Conservation (phyloP, 495 filamentous ascomycete species). For the Trichoderma asperelloides region DNA sequence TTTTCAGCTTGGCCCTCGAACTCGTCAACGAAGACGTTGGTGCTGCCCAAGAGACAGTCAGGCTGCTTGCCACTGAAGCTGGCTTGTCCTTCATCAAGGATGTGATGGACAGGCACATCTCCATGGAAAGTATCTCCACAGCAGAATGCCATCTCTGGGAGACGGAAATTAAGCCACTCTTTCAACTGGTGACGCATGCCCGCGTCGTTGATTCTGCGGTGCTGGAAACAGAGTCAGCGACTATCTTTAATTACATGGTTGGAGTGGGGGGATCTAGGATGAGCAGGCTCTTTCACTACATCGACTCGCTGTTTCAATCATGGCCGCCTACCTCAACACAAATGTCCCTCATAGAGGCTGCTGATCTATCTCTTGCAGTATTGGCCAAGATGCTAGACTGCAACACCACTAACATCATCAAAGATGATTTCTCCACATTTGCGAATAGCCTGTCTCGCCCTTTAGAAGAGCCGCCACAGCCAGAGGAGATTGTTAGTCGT, state of each 20-base stretch:
- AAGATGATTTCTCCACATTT: slow-evolving; percentile 17
- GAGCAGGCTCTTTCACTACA: slow-evolving; percentile 20
- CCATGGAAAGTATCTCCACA: slow-evolving; percentile 6
- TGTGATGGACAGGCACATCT: slow-evolving; percentile 22
- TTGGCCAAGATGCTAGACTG: slow-evolving; percentile 25
- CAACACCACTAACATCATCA: slow-evolving; percentile 26
- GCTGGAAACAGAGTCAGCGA: slow-evolving; percentile 24
- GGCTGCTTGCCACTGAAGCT: slow-evolving; percentile 21
- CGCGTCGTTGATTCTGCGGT: slow-evolving; percentile 23
- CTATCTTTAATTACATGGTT: slow-evolving; percentile 24
- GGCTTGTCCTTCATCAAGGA: slow-evolving; percentile 24
- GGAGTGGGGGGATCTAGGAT: slow-evolving; percentile 23
- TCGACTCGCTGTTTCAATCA: slow-evolving; percentile 12
- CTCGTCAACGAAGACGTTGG: slow-evolving; percentile 27
- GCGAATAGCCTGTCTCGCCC: not conserved
- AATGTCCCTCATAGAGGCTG: slow-evolving; percentile 8
- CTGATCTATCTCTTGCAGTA: slow-evolving; percentile 21
- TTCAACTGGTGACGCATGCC: slow-evolving; percentile 23
- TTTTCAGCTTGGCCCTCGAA: slow-evolving; percentile 25
- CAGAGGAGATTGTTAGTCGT: not conserved
- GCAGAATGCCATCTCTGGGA: slow-evolving; percentile 16
- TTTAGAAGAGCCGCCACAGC: not conserved
- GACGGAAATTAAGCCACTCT: slow-evolving; percentile 18
- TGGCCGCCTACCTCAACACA: not conserved
- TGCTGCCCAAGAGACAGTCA: slow-evolving; percentile 17